These are phyloP conservation scores for Colletotrichum orchidophilum DNA, from an alignment of 2,329 filamentous ascomycete genomes.

Conservation along the genomic window DNA sequence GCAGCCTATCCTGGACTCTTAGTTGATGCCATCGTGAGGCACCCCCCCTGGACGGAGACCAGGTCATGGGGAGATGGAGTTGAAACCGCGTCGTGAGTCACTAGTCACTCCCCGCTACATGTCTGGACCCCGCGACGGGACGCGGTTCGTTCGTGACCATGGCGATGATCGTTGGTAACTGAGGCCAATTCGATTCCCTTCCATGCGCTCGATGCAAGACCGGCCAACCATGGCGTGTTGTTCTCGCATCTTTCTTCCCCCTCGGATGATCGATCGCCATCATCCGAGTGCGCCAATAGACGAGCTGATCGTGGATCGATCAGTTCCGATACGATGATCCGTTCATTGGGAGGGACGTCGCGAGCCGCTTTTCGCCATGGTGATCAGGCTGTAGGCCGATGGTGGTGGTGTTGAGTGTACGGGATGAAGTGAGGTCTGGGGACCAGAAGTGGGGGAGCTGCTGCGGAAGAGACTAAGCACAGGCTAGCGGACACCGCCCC, in stretches of 20 bases:
- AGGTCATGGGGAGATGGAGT: slow-evolving; percentile 11
- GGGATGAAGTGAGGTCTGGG: background rate
- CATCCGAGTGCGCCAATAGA: slow-evolving; percentile 6
- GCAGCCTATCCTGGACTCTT: slow-evolving; percentile 5
- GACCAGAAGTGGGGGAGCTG: background rate
- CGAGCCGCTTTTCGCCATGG: slow-evolving; percentile 17
- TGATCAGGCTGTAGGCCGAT: slow-evolving; percentile 11
- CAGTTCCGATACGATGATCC: slow-evolving; percentile 14
- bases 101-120: background rate
- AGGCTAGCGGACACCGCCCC: slow-evolving; percentile 2
- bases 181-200: background rate
- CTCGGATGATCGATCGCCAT: slow-evolving; percentile 9
- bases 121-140: slow-evolving; percentile 21
- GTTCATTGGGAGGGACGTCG: slow-evolving; percentile 14
- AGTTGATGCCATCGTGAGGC: slow-evolving; percentile 12
- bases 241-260: background rate
- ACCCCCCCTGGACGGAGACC: slow-evolving; percentile 2
- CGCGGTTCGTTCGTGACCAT: background rate
- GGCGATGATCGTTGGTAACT: background rate
- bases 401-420: background rate
- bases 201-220: slow-evolving; percentile 18
- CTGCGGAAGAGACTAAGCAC: slow-evolving; percentile 17
- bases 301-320: slow-evolving; percentile 13
- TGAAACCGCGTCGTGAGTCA: slow-evolving; percentile 29
- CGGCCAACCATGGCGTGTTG: background rate